These are phyloP conservation scores for Ascochyta rabiei DNA, from an alignment of 2,329 filamentous ascomycete species.

Conservation along the genomic window DNA sequence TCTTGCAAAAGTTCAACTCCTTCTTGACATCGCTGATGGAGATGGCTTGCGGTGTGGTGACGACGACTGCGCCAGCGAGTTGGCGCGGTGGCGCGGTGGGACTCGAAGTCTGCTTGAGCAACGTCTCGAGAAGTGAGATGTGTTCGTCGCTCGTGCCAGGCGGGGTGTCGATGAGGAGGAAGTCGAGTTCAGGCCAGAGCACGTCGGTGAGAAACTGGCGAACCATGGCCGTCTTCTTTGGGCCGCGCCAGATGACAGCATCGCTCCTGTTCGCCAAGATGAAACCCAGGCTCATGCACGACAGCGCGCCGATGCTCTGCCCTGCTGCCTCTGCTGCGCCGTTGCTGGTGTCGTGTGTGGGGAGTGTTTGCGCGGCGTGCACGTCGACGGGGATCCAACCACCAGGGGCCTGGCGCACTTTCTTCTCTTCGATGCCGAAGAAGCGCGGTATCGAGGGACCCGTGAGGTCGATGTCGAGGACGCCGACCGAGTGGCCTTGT, in stretches of 20 bases:
- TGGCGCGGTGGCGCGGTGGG: conserved; percentile 58
- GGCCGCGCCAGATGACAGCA: conserved; percentile 95
- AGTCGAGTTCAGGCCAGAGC: conserved; percentile 85
- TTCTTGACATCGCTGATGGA: conserved; percentile 93
- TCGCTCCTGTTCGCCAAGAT: conserved; percentile 82
- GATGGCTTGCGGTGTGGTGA: conserved; percentile 95
- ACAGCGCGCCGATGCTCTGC: conserved; percentile 64
- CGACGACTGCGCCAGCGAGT: conserved; percentile 86
- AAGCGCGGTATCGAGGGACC: conserved; percentile 96
- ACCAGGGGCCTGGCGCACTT: conserved; percentile 87
- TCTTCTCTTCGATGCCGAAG: conserved; percentile 85
- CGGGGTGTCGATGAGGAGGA: conserved; percentile 91
- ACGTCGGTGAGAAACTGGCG: conserved; percentile 94
- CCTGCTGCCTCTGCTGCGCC: conserved; percentile 10
- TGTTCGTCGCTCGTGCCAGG: conserved; percentile 97
- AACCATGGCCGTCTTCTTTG: conserved; percentile 99
- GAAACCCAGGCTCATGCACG: conserved; percentile 93
- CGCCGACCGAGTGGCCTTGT: conserved; percentile 85
- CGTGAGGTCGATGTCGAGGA: conserved; percentile 95
- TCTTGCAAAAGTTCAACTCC: conserved; percentile 90
- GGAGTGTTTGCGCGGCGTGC: conserved; percentile 61
- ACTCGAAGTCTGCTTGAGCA: conserved; percentile 57
- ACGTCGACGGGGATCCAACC: conserved; percentile 92
- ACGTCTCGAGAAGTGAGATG: conserved; percentile 86
- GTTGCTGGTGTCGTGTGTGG: conserved; percentile 16